Evolutionary conservation across 176 grass and related monocot species (phyloP).

Genomic region (Guadua angustifolia): DNA sequence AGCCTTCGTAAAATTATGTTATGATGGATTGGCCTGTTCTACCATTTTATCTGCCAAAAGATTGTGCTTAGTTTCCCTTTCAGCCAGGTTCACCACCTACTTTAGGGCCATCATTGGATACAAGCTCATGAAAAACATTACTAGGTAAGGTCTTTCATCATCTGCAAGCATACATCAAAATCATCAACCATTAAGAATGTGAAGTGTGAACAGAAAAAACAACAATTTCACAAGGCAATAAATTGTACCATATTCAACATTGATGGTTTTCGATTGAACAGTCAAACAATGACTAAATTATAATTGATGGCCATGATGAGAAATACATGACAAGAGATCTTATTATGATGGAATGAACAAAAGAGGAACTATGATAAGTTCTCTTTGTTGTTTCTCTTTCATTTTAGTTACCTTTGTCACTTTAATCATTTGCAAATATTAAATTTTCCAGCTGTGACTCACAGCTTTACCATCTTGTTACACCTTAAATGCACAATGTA

Average conservation of each 20-base stretch:
- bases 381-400: slow-evolving; percentile 17
- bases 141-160: no score
- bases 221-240: no score
- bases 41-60: no score
- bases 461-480: slow-evolving; percentile 10
- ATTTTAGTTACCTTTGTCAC: slow-evolving; percentile 35
- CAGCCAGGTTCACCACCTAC: no score
- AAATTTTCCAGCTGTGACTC: slow-evolving; percentile 17
- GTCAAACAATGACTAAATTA: slow-evolving; percentile 5
- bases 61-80: no score
- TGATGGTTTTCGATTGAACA: slow-evolving; percentile 24
- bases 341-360: slow-evolving; percentile 36
- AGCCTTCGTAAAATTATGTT: slow-evolving; percentile 46
- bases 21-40: slow-evolving; percentile 51
- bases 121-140: no score
- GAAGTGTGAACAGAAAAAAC: no score
- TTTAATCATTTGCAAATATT: slow-evolving; percentile 14
- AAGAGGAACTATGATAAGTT: slow-evolving; percentile 31
- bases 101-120: no score
- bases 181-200: no score
- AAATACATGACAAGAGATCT: slow-evolving; percentile 2
- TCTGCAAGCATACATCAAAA: no score
- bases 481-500: slow-evolving; percentile 17
- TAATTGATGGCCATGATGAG: neutral
- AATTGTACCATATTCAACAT: no score